Percentiles rank a stretch among this genome's conserved stretches.
phyloP scores from a whole-genome alignment of 2,329 filamentous ascomycete species.

The Trichoderma pleuroti region DNA sequence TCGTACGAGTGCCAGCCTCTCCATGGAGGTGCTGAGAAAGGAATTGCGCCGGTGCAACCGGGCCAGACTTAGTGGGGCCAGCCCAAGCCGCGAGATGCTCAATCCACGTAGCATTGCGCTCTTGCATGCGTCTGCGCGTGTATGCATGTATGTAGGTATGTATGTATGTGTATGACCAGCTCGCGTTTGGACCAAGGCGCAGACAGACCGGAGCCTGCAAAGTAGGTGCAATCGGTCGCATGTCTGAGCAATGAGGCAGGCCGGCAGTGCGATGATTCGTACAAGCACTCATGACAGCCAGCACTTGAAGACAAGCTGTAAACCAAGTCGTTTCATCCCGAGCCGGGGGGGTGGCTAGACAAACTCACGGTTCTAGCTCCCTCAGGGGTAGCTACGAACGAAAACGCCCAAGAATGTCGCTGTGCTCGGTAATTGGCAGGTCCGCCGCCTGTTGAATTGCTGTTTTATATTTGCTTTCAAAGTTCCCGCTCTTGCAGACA shows the following conservation, averaged over 20 bases:
- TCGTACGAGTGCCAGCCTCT: neutral
- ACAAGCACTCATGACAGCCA: neutral
- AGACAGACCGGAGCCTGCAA: neutral
- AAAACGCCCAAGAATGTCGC: constrained; percentile 14
- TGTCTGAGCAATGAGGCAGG: neutral
- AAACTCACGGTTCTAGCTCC: constrained; percentile 13
- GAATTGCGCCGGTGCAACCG: constrained; percentile 18
- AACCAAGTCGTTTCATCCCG: constrained; percentile 18
- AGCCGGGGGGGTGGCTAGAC: constrained; percentile 17
- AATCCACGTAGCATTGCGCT: constrained; percentile 13
- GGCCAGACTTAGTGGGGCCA: constrained; percentile 15
- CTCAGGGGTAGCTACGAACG: constrained; percentile 15
- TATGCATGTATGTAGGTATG: constrained; percentile 4
- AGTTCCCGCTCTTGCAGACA: neutral
- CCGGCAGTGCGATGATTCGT: neutral
- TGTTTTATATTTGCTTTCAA: constrained; percentile 5
- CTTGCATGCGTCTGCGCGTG: neutral
- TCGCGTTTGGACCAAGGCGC: neutral
- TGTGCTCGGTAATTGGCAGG: constrained; percentile 19
- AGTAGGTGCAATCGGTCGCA: neutral
- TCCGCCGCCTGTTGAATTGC: constrained; percentile 4
- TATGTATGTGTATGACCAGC: constrained; percentile 8
- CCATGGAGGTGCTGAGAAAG: constrained; percentile 14
- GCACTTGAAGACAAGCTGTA: neutral
- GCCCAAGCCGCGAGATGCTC: constrained; percentile 14